A percentile compares a stretch with the other conserved stretches of the same genome.
phyloP scores from a whole-genome alignment of 257 asterid genomes.

The Petunia axillaris region DNA sequence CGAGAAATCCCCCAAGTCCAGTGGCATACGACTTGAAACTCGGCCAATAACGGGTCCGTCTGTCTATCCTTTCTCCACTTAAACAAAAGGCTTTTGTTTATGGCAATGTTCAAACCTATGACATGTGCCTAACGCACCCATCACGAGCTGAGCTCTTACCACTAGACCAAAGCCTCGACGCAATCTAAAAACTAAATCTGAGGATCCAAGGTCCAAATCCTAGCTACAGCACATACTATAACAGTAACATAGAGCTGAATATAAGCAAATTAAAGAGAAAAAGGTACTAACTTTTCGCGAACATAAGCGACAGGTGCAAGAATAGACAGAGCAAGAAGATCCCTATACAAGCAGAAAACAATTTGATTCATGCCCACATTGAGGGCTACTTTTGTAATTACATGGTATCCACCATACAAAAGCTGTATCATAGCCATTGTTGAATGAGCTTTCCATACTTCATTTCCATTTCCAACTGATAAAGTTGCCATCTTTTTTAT shows the following conservation, averaged over 20 bases:
- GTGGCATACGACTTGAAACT: too few species aligned
- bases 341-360: conserved; percentile 85
- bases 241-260: not conserved
- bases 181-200: not conserved
- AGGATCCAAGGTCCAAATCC: conserved; percentile 1
- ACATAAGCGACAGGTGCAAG: conserved; percentile 92
- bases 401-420: conserved; percentile 84
- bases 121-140: too few species aligned
- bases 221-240: not conserved
- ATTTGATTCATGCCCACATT: conserved; percentile 91
- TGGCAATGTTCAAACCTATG: too few species aligned
- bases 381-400: conserved; percentile 92
- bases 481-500: conserved; percentile 50
- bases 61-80: too few species aligned
- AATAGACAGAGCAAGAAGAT: conserved; percentile 82
- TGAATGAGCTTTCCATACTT: conserved; percentile 73
- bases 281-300: conserved; percentile 73
- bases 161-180: too few species aligned
- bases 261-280: not conserved
- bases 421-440: conserved; percentile 91
- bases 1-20: too few species aligned
- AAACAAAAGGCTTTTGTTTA: too few species aligned
- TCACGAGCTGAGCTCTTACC: too few species aligned
- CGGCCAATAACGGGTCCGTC: too few species aligned
- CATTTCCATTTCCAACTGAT: conserved; percentile 18